phyloP scores from a whole-genome alignment of 1,284 basidiomycete species.

The Puccinia polysora region DNA sequence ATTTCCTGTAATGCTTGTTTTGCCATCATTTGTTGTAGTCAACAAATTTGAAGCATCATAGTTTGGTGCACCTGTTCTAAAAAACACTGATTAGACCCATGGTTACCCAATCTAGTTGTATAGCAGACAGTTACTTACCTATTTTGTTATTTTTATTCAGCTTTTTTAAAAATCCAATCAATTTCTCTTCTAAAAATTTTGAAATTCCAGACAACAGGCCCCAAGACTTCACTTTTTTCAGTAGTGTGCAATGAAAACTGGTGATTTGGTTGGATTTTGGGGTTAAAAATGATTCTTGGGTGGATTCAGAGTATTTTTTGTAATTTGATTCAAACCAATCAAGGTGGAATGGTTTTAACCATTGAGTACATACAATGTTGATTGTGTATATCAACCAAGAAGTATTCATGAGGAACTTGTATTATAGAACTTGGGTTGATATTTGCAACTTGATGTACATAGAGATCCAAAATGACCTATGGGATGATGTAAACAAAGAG shows the following conservation, averaged over 20 bases:
- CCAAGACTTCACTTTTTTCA: constrained; percentile 12
- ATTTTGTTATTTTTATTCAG: constrained; percentile 18
- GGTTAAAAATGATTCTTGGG: neutral
- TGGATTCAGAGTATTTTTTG: constrained; percentile 7
- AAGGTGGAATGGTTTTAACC: neutral
- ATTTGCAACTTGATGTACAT: neutral
- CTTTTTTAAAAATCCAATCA: constrained; percentile 31
- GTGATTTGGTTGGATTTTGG: constrained; percentile 35
- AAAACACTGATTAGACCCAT: neutral
- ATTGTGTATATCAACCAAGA: neutral
- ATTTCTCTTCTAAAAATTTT: constrained; percentile 10
- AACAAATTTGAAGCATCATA: constrained; percentile 15
- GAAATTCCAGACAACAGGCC: constrained; percentile 7
- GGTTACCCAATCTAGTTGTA: neutral
- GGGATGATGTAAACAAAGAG: constrained; percentile 33
- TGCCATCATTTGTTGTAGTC: neutral
- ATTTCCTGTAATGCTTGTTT: too few species aligned
- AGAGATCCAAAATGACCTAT: constrained; percentile 19
- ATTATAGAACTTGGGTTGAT: neutral
- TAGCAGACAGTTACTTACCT: neutral
- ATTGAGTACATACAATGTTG: constrained; percentile 5
- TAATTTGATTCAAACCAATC: constrained; percentile 20
- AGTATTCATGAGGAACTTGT: constrained; percentile 16
- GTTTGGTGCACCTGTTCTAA: constrained; percentile 16
- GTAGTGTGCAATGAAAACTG: constrained; percentile 27